phyloP scores from a whole-genome alignment of 2,329 filamentous ascomycete genomes.

The Fusarium burgessii region DNA sequence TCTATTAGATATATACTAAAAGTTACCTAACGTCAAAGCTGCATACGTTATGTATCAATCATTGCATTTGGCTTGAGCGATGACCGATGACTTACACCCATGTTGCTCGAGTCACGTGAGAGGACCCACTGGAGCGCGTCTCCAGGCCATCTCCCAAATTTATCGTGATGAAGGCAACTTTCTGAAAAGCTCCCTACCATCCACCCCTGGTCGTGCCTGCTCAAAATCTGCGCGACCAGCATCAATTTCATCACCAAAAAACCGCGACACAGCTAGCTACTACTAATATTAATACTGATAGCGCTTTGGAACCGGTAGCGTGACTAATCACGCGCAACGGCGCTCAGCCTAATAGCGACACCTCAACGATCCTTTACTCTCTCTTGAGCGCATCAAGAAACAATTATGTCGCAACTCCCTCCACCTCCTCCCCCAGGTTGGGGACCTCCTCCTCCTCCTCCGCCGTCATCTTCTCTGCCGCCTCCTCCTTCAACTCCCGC shows the following conservation, averaged over 20 bases:
- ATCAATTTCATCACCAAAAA: constrained; percentile 40
- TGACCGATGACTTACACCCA: neutral
- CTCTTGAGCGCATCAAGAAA: constrained; percentile 46
- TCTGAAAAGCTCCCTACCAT: constrained; percentile 43
- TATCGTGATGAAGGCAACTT: constrained; percentile 49
- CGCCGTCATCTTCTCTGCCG: constrained; percentile 66
- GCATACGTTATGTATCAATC: no score
- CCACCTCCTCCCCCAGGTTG: constrained; percentile 70
- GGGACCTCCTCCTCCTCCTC: constrained; percentile 69
- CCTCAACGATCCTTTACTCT: constrained; percentile 38
- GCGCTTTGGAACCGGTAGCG: constrained; percentile 42
- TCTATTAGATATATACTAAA: no score
- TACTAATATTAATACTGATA: constrained; percentile 24
- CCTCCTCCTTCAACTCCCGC: constrained; percentile 68
- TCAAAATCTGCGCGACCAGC: constrained; percentile 47
- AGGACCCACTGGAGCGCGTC: constrained; percentile 42
- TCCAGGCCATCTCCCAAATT: constrained; percentile 48
- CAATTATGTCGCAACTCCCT: constrained; percentile 64
- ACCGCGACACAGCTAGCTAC: constrained; percentile 1
- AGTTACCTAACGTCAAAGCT: no score
- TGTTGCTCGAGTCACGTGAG: constrained; percentile 37
- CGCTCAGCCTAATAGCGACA: constrained; percentile 50
- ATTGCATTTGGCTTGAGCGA: no score
- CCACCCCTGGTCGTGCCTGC: constrained; percentile 47
- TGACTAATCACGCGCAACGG: constrained; percentile 53